A percentile compares a stretch with the other conserved stretches of the same genome.
Evolutionary conservation across 2,329 filamentous ascomycete species (phyloP).

Genomic region (Trichoderma oligosporum): DNA sequence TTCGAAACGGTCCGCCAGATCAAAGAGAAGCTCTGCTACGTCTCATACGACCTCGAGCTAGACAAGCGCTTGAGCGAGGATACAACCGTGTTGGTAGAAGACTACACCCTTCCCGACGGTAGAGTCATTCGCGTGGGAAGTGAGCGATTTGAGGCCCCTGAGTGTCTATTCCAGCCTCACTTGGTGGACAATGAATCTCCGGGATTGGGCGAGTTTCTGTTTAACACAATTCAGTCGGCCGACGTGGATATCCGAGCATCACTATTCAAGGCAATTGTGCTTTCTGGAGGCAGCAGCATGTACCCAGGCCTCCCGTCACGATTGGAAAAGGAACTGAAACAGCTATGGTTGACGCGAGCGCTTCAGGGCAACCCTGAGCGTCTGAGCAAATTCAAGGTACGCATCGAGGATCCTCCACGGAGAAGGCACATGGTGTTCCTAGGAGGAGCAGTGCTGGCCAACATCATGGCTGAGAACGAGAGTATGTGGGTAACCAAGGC

Average conservation of each 20-base stretch:
- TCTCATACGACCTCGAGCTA: constrained; percentile 94
- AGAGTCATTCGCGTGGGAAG: constrained; percentile 94
- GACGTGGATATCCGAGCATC: constrained; percentile 93
- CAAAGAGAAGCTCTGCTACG: constrained; percentile 99
- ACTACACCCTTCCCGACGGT: constrained; percentile 94
- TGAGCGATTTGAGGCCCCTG: constrained; percentile 95
- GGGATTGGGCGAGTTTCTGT: constrained; percentile 93
- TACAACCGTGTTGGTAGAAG: constrained; percentile 94
- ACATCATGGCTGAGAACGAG: constrained; percentile 98
- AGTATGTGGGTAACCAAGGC: constrained; percentile 98
- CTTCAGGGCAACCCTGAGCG: constrained; percentile 88
- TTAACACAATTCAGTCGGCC: constrained; percentile 96
- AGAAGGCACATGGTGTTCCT: constrained; percentile 99
- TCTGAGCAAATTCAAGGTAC: constrained; percentile 97
- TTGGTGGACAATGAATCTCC: constrained; percentile 96
- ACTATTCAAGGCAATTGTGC: constrained; percentile 94
- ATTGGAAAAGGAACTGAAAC: constrained; percentile 97
- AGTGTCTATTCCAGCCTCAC: constrained; percentile 98
- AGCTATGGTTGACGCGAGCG: constrained; percentile 92
- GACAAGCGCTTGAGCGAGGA: constrained; percentile 96
- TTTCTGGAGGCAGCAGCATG: constrained; percentile 97
- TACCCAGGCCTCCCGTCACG: constrained; percentile 93
- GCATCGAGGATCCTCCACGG: constrained; percentile 95
- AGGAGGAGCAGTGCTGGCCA: constrained; percentile 91
- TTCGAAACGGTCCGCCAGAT: constrained; percentile 99